These are phyloP conservation scores for Colletotrichum sp. DNA, from an alignment of 2,329 filamentous ascomycete species.

Conservation along the genomic window DNA sequence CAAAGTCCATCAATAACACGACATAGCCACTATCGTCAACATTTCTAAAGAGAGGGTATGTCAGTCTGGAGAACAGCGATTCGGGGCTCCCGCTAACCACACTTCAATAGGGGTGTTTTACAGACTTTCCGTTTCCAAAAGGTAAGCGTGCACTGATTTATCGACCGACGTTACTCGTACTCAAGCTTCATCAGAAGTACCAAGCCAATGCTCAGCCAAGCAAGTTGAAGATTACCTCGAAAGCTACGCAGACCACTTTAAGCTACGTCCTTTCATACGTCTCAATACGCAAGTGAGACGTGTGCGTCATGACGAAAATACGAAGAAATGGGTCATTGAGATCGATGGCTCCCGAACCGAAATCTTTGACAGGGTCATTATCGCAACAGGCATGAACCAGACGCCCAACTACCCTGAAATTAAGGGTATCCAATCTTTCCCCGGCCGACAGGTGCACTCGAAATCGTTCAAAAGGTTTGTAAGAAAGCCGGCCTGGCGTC, in stretches of 20 bases:
- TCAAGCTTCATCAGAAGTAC: constrained; percentile 18
- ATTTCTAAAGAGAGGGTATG: constrained; percentile 35
- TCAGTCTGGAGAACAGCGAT: neutral
- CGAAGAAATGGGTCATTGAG: constrained; percentile 31
- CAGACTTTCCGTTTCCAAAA: constrained; percentile 38
- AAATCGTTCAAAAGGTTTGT: constrained; percentile 20
- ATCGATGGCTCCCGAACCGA: constrained; percentile 26
- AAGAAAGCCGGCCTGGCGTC: neutral
- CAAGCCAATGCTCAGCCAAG: constrained; percentile 26
- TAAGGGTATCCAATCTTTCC: constrained; percentile 38
- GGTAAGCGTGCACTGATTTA: neutral
- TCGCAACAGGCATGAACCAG: constrained; percentile 37
- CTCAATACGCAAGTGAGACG: constrained; percentile 27
- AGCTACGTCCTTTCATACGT: constrained; percentile 27
- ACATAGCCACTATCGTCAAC: constrained; percentile 32
- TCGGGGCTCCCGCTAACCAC: neutral
- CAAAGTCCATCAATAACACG: neutral
- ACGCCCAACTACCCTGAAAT: constrained; percentile 38
- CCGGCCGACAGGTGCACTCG: constrained; percentile 42
- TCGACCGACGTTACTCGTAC: neutral
- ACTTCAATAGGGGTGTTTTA: constrained; percentile 35
- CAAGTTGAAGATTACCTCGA: constrained; percentile 37
- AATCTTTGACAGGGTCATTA: constrained; percentile 40
- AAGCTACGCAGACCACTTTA: constrained; percentile 36
- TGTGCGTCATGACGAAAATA: constrained; percentile 24